A percentile compares a stretch with the other conserved stretches of the same genome.
phyloP scores from a whole-genome alignment of 2,329 filamentous ascomycete species.

The Botrytis pseudocinerea region DNA sequence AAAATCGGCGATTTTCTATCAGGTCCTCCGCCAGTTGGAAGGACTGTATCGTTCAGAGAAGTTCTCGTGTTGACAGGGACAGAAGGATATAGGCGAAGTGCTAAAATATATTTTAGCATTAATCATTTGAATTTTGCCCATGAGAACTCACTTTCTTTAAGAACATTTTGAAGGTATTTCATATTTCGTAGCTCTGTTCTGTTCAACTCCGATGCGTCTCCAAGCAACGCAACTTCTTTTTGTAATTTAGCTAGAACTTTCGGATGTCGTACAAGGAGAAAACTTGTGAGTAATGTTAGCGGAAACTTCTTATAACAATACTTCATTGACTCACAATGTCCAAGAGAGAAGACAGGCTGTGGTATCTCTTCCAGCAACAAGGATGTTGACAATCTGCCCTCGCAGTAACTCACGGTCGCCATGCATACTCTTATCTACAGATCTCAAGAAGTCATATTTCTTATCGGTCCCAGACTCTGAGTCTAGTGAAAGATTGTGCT shows the following conservation, averaged over 20 bases:
- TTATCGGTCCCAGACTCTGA: constrained; percentile 1
- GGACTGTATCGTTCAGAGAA: constrained; percentile 45
- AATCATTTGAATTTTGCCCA: background rate
- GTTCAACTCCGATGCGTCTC: background rate
- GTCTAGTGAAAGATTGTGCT: constrained; percentile 3
- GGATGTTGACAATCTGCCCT: constrained; percentile 41
- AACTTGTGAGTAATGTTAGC: background rate
- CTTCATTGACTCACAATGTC: constrained; percentile 35
- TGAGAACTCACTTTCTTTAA: constrained; percentile 19
- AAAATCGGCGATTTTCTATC: constrained; percentile 29
- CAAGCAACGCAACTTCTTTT: background rate
- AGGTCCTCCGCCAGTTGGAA: constrained; percentile 38
- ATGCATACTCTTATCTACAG: too few species aligned
- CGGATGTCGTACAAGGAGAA: constrained; percentile 27
- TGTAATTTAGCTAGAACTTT: constrained; percentile 21
- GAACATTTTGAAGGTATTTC: constrained; percentile 18
- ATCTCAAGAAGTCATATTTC: constrained; percentile 42
- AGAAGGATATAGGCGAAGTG: constrained; percentile 13
- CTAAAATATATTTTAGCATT: background rate
- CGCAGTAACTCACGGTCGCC: constrained; percentile 32
- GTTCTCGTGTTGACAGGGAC: constrained; percentile 52
- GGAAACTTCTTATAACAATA: too few species aligned
- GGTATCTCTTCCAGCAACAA: constrained; percentile 47
- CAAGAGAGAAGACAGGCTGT: constrained; percentile 46
- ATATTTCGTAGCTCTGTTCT: constrained; percentile 10